Percentiles rank a stretch among this genome's conserved stretches.
phyloP scores from a whole-genome alignment of 805 yeast genomes.

The Ogataea saltuana region DNA sequence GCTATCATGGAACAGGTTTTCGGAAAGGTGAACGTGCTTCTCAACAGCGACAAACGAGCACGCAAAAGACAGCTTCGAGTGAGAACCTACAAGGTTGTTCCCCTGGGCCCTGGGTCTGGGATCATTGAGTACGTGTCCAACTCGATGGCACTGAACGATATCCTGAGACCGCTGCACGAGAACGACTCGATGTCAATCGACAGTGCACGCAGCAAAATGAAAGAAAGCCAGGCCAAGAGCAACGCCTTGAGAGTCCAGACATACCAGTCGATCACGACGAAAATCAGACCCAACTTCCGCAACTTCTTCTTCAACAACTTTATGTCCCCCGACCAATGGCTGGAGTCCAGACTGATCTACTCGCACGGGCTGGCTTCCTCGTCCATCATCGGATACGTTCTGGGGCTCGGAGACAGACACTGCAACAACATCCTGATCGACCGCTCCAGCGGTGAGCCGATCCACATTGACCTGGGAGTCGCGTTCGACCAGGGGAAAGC shows the following conservation, averaged over 20 bases:
- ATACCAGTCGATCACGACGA: conserved; percentile 48
- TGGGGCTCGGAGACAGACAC: conserved; percentile 96
- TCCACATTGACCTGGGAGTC: conserved; percentile 94
- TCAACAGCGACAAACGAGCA: conserved; percentile 56
- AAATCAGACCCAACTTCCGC: conserved; percentile 67
- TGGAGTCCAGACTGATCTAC: conserved; percentile 59
- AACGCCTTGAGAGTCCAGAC: conserved; percentile 43
- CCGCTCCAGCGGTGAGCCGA: conserved; percentile 79
- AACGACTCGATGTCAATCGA: conserved; percentile 49
- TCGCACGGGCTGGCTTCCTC: conserved; percentile 79
- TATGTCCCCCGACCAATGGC: conserved; percentile 73
- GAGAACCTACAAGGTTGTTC: conserved; percentile 86
- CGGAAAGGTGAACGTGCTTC: conserved; percentile 72
- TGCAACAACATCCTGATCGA: conserved; percentile 89
- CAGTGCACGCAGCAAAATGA: conserved; percentile 67
- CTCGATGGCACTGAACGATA: conserved; percentile 69
- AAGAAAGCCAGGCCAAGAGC: conserved; percentile 50
- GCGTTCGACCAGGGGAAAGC: conserved; percentile 93
- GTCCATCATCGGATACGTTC: conserved; percentile 82
- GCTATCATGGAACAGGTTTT: conserved; percentile 98
- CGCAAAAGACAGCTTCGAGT: conserved; percentile 59
- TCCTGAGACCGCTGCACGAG: conserved; percentile 64
- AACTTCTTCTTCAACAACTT: conserved; percentile 70
- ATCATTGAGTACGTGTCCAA: conserved; percentile 85
- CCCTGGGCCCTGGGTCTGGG: conserved; percentile 86